phyloP scores from a whole-genome alignment of 768 basidiomycete species.

The Lactarius quietus region DNA sequence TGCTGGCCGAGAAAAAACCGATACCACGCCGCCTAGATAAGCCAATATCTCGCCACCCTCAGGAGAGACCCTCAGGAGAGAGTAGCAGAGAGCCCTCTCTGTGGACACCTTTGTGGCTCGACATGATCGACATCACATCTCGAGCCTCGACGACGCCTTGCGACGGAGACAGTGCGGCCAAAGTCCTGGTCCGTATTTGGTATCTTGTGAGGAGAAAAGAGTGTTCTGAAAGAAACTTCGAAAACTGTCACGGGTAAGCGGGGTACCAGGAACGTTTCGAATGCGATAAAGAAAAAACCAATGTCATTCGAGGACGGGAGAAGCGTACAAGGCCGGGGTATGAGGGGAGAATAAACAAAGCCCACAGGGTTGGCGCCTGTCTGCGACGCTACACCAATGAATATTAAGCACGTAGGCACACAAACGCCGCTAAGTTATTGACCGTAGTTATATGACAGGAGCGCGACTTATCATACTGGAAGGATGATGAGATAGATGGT shows the following conservation, averaged over 20 bases:
- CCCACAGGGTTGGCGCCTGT: constrained; percentile 2
- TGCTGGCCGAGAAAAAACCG: constrained; percentile 21
- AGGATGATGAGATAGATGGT: constrained; percentile 3
- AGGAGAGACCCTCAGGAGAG: not conserved
- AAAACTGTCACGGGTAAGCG: constrained; percentile 8
- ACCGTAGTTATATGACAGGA: constrained; percentile 1
- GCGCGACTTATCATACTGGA: not conserved
- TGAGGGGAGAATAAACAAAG: constrained; percentile 3
- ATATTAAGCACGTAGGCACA: constrained; percentile 18
- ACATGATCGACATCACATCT: constrained; percentile 8
- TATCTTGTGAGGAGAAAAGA: constrained; percentile 1
- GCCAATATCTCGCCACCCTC: not conserved
- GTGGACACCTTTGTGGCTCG: not conserved
- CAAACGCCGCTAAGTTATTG: constrained; percentile 14
- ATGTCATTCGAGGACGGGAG: constrained; percentile 11
- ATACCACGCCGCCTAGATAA: constrained; percentile 8
- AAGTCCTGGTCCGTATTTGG: not conserved
- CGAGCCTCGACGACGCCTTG: not conserved
- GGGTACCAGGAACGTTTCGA: constrained; percentile 1
- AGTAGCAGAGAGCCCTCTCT: not conserved
- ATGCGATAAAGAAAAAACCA: constrained; percentile 5
- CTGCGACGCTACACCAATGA: constrained; percentile 16
- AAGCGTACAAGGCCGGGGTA: not conserved
- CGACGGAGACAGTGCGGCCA: constrained; percentile 4
- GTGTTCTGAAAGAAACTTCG: constrained; percentile 14